Evolutionary conservation across 2,329 filamentous ascomycete genomes (phyloP).

Genomic region (Xylaria sp.): DNA sequence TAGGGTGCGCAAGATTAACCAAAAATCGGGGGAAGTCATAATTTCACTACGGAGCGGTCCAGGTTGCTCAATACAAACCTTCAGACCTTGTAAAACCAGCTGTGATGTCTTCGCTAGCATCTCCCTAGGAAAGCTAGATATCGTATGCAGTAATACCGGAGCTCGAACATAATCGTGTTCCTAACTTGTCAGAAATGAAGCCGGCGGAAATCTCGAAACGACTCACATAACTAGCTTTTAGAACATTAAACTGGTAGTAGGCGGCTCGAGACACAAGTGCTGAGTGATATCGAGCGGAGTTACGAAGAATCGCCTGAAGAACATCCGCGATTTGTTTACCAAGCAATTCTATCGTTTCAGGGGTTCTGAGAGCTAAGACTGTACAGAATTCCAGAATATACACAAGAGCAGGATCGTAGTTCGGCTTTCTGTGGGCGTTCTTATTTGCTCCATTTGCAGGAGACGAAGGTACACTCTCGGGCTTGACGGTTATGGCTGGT

Average conservation of each 20-base stretch:
- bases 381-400: constrained; percentile 95
- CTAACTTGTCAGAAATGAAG: constrained; percentile 57
- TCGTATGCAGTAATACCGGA: constrained; percentile 89
- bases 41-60: constrained; percentile 88
- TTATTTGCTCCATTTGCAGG: constrained; percentile 73
- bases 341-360: constrained; percentile 75
- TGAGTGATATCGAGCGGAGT: constrained; percentile 81
- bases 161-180: constrained; percentile 92
- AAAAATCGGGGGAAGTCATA: constrained; percentile 96
- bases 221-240: constrained; percentile 87
- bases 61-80: constrained; percentile 81
- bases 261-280: constrained; percentile 86
- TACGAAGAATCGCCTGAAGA: constrained; percentile 83
- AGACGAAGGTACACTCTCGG: constrained; percentile 76
- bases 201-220: background rate
- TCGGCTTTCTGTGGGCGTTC: constrained; percentile 62
- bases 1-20: constrained; percentile 85
- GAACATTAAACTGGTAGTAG: constrained; percentile 85
- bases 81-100: constrained; percentile 81
- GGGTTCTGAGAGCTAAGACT: constrained; percentile 79
- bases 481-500: constrained; percentile 84
- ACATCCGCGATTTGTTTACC: constrained; percentile 84
- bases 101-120: constrained; percentile 79
- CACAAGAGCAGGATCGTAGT: constrained; percentile 86
- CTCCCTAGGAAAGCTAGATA: constrained; percentile 86